phyloP scores from a whole-genome alignment of 306 rosid genomes.

The Rubus idaeus region DNA sequence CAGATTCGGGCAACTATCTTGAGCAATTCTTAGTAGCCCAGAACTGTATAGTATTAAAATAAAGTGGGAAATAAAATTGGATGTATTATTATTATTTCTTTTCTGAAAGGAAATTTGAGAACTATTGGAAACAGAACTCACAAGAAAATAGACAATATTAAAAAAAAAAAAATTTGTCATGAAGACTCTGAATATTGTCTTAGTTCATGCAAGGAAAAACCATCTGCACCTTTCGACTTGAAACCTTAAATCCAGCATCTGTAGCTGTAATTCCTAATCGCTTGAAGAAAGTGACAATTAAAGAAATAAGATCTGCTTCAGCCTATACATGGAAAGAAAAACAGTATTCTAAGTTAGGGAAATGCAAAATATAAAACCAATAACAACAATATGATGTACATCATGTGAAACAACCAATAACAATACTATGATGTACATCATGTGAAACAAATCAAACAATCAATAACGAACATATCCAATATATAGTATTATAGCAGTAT shows the following conservation, averaged over 20 bases:
- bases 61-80: no score
- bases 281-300: conserved; percentile 82
- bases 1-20: no score
- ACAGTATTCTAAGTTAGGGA: not conserved
- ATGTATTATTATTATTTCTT: not conserved
- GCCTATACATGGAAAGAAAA: conserved; percentile 49
- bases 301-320: conserved; percentile 90
- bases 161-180: not conserved
- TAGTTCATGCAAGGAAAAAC: conserved; percentile 9
- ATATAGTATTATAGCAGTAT: no score
- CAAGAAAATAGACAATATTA: not conserved
- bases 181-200: not conserved
- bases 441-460: not conserved
- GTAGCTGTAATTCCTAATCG: conserved; percentile 76
- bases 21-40: no score
- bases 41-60: no score
- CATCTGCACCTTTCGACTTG: conserved; percentile 83
- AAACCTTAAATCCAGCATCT: conserved; percentile 96
- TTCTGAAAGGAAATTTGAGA: not conserved
- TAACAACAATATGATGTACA: not conserved
- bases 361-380: not conserved
- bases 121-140: conserved; percentile 26
- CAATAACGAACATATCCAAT: not conserved
- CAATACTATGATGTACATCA: not conserved
- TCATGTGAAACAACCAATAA: no score